Base-by-base conservation (phyloP, 2,329 filamentous ascomycete genomes). In the Coleophoma crateriformis region DNA sequence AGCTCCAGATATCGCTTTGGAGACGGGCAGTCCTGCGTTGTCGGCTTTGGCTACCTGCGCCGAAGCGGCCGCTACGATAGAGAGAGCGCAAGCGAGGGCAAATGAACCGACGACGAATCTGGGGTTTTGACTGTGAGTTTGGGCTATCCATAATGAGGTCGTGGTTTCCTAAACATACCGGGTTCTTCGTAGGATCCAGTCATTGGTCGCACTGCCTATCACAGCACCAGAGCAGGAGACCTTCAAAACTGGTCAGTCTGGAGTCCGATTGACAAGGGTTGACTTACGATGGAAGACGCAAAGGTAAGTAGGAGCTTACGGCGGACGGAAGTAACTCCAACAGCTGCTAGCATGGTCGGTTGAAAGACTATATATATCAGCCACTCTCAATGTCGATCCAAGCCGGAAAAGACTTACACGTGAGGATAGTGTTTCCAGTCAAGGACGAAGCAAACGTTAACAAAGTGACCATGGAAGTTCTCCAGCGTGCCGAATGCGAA, bases 401-500 rank as follows among this genome's bases (percentile, higher is more conserved):
- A 13, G 32, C 11, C 3, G 27, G 22, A 14, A 33, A 2, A 15
- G 17, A 47, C 50, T 45, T 41, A 52, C 50, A 53, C 34, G 53
- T 54, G 14, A 54, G 40, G 20, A 52, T 52, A 4, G 41, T 35
- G 20, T 54, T 54, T 8, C 53, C 53, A 32, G 50, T 35, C 20
- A 52, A 41, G 22, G 33, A 34, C 15, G 45, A 47, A 3, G 50
- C 50, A 27, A 54, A 45, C 8, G 53, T 54, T n/a, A 54, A 45
- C 20, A 54, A n/a, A 12, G 45, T 50, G 12, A 54, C 43, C 50
- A 52, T 52, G 14, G 12, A 68, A 1, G 75, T 68, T 22, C 75
- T 66, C 61, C 77, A 78, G 12, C 71, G 68, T 33, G 70, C 68
- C 42, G 71, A 70, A 27, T 66, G 67, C 4, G 68, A 73, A 59